Percentiles rank a stretch among this genome's conserved stretches.
These are phyloP conservation scores for Lyophyllum decastes DNA, from an alignment of 768 basidiomycete genomes.

Conservation along the genomic window DNA sequence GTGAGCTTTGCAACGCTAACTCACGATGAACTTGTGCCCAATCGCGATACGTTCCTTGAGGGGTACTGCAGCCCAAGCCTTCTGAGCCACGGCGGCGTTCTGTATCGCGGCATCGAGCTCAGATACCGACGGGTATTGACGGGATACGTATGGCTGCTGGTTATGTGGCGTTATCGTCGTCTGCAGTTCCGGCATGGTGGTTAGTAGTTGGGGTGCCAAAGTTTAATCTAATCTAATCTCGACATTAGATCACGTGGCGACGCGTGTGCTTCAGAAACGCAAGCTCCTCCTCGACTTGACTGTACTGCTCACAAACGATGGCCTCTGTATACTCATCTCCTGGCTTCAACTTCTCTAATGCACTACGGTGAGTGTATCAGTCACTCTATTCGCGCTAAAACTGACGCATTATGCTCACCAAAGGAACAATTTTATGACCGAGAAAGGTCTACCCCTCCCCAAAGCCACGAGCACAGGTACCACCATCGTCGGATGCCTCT, in stretches of 20 bases:
- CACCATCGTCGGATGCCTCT: slow-evolving; percentile 96
- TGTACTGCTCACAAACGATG: slow-evolving; percentile 36
- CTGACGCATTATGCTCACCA: background rate
- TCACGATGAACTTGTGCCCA: slow-evolving; percentile 44
- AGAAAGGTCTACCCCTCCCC: slow-evolving; percentile 73
- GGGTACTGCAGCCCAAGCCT: slow-evolving; percentile 71
- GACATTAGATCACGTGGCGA: slow-evolving; percentile 25
- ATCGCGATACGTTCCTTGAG: slow-evolving; percentile 74
- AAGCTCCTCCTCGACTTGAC: background rate
- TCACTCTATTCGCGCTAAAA: background rate
- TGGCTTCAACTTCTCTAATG: slow-evolving; percentile 82
- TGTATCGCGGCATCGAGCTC: slow-evolving; percentile 66
- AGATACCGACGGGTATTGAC: slow-evolving; percentile 59
- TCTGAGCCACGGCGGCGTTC: slow-evolving; percentile 67
- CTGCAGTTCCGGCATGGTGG: slow-evolving; percentile 47
- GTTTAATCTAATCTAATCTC: slow-evolving; percentile 24
- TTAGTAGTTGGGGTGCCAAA: slow-evolving; percentile 11
- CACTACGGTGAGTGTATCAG: slow-evolving; percentile 49
- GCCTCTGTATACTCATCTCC: slow-evolving; percentile 49
- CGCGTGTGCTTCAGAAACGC: slow-evolving; percentile 23
- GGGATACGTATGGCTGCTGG: slow-evolving; percentile 67
- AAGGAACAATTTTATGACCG: slow-evolving; percentile 73
- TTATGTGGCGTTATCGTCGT: slow-evolving; percentile 85
- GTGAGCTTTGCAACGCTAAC: background rate
- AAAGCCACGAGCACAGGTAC: slow-evolving; percentile 94